Evolutionary conservation across 371 early-diverging fungal genomes (phyloP), one percentile per base, ranked within the genome.

Genomic region (Ordospora colligata): DNA sequence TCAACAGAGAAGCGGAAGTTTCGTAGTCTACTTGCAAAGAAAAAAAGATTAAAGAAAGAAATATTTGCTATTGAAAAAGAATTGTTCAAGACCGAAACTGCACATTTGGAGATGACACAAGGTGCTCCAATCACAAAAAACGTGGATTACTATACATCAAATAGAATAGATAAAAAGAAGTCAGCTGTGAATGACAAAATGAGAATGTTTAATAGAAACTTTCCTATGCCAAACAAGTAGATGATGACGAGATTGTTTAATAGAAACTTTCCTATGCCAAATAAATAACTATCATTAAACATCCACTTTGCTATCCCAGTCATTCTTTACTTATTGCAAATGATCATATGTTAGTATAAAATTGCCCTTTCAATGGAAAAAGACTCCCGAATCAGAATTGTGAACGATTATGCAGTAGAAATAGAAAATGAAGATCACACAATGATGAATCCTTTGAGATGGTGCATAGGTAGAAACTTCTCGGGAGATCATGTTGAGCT

Each of bases 401-500:
- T 75, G 17, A 75, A 81, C 63, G 72, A 72, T n/a, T 12, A 44
- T 2, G 19, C 67, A 14, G 10, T 81, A 42, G 14, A 43, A 19
- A 75, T 82, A 37, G 11, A 17, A 17, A 37, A 77, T 27, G 79
- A 78, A 67, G 77, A 78, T 54, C 82, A 82, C 47, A 82, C 82
- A 32, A 27, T 82, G 10, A 73, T 82, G 66, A 82, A 82, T 52
- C 53, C 71, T 3, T 17, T 82, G 11, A 73, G 63, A 44, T 73
- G 72, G 32, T 62, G 67, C 3, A 71, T 79, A 58, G n/a, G 47
- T 1, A 68, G 65, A 25, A 68, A 74, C 21, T 76, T 53, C 43
- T 2, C 23, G 0, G 45, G 91, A 80, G 88, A 90, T 9, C 86
- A 89, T 32, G 94, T 97, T 44, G 91, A 91, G 47, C 95, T 94